Conservation (phyloP, 2,329 filamentous ascomycete genomes). For the Monosporascus cannonballus region DNA sequence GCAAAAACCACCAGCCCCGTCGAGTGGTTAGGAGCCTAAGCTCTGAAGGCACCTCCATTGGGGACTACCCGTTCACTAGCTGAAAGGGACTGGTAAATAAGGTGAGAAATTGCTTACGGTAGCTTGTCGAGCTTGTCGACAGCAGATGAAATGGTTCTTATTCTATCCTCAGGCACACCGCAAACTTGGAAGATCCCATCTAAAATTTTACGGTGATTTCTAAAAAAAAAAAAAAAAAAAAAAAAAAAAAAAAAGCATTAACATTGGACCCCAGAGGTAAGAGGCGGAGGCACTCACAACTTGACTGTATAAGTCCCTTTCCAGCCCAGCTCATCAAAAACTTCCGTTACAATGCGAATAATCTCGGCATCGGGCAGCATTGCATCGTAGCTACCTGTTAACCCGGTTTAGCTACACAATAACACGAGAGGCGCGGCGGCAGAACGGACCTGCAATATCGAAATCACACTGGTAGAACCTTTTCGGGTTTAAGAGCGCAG, state of each 20-base stretch:
- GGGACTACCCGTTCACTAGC: no score
- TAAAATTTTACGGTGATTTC: constrained; percentile 71
- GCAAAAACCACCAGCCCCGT: no score
- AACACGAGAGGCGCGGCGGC: neutral
- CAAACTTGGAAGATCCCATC: constrained; percentile 76
- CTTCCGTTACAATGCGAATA: constrained; percentile 62
- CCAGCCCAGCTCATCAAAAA: constrained; percentile 67
- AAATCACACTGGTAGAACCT: constrained; percentile 74
- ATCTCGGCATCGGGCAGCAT: constrained; percentile 75
- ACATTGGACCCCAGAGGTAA: neutral
- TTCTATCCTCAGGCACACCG: constrained; percentile 67
- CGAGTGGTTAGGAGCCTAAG: no score
- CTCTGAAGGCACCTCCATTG: no score
- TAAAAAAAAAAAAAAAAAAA: neutral
- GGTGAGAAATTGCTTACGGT: constrained; percentile 28
- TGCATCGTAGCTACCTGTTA: constrained; percentile 52
- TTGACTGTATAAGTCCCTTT: constrained; percentile 66
- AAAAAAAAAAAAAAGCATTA: neutral
- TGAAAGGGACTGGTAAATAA: neutral
- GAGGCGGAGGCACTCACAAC: constrained; percentile 29
- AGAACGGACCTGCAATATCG: constrained; percentile 54
- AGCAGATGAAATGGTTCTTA: constrained; percentile 67
- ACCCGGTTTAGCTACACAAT: neutral
- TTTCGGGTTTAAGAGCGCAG: neutral
- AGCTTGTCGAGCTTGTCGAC: constrained; percentile 77